Percentiles rank a stretch among this genome's conserved stretches.
Evolutionary conservation across 768 basidiomycete genomes (phyloP).

Genomic region (Astraeus odoratus): DNA sequence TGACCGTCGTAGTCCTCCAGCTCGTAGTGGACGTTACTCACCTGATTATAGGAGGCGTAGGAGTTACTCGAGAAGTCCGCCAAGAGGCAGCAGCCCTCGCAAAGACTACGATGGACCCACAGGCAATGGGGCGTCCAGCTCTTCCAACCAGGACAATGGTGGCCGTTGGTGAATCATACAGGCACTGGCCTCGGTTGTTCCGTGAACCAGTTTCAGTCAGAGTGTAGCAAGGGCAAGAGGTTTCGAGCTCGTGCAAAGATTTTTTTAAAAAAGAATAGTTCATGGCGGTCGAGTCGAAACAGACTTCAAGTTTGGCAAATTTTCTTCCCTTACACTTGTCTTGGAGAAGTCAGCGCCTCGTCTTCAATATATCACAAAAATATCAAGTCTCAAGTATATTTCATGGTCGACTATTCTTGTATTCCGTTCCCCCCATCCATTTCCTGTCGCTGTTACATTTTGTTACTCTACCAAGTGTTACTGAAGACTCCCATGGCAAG

Average conservation of each 20-base stretch:
- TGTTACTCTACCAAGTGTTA: slow-evolving; percentile 36
- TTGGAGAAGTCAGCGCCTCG: slow-evolving; percentile 40
- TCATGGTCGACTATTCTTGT: slow-evolving; percentile 49
- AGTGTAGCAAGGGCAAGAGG: slow-evolving; percentile 34
- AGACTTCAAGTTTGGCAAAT: slow-evolving; percentile 42
- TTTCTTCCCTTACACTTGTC: slow-evolving; percentile 42
- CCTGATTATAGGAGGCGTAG: slow-evolving; percentile 70
- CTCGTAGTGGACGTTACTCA: slow-evolving; percentile 62
- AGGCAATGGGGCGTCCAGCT: slow-evolving; percentile 27
- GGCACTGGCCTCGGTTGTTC: slow-evolving; percentile 11
- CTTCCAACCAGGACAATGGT: slow-evolving; percentile 33
- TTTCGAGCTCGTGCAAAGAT: slow-evolving; percentile 32
- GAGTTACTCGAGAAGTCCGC: slow-evolving; percentile 77
- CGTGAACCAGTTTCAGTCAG: slow-evolving; percentile 21
- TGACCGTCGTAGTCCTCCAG: slow-evolving; percentile 71
- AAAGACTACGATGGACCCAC: slow-evolving; percentile 43
- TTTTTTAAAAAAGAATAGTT: slow-evolving; percentile 28
- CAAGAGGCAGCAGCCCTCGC: slow-evolving; percentile 57
- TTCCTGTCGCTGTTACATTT: slow-evolving; percentile 42
- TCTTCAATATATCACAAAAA: slow-evolving; percentile 52
- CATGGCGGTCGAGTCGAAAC: slow-evolving; percentile 32
- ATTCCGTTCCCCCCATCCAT: slow-evolving; percentile 23
- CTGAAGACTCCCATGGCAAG: slow-evolving; percentile 32
- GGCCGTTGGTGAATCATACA: slow-evolving; percentile 54
- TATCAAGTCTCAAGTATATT: slow-evolving; percentile 65